phyloP scores from a whole-genome alignment of 352 stramenopile species.

The Pythium chondricola region DNA sequence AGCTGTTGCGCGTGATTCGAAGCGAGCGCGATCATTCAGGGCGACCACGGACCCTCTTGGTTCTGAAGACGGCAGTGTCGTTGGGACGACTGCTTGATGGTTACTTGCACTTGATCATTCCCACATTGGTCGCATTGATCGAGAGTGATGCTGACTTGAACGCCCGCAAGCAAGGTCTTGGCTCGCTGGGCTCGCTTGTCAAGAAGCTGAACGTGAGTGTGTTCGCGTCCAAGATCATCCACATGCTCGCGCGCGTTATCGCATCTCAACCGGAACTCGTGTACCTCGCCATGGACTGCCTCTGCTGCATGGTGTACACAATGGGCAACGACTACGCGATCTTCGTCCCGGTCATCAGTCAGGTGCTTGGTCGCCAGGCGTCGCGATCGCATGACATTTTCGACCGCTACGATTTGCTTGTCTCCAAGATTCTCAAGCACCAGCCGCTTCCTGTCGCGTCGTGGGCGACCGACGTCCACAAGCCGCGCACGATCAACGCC shows the following conservation, averaged over 20 bases:
- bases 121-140: constrained; percentile 74
- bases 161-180: constrained; percentile 71
- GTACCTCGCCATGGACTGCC: constrained; percentile 83
- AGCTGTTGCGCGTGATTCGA: constrained; percentile 83
- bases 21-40: constrained; percentile 63
- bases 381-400: constrained; percentile 79
- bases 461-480: constrained; percentile 71
- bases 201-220: constrained; percentile 87
- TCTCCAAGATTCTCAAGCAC: constrained; percentile 86
- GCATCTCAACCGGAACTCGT: constrained; percentile 76
- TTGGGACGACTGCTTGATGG: constrained; percentile 71
- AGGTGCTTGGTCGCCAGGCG: constrained; percentile 67
- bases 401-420: constrained; percentile 80
- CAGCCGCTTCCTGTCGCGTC: constrained; percentile 77
- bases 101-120: constrained; percentile 83
- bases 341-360: constrained; percentile 82
- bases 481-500: constrained; percentile 1
- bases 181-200: constrained; percentile 78
- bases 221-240: constrained; percentile 87
- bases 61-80: constrained; percentile 75
- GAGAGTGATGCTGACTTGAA: constrained; percentile 80
- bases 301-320: constrained; percentile 87
- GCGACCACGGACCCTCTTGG: constrained; percentile 65
- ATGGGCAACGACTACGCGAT: constrained; percentile 88
- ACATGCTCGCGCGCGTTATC: constrained; percentile 83